Evolutionary conservation across 2,329 filamentous ascomycete species (phyloP).

Genomic region (Microsporum canis): DNA sequence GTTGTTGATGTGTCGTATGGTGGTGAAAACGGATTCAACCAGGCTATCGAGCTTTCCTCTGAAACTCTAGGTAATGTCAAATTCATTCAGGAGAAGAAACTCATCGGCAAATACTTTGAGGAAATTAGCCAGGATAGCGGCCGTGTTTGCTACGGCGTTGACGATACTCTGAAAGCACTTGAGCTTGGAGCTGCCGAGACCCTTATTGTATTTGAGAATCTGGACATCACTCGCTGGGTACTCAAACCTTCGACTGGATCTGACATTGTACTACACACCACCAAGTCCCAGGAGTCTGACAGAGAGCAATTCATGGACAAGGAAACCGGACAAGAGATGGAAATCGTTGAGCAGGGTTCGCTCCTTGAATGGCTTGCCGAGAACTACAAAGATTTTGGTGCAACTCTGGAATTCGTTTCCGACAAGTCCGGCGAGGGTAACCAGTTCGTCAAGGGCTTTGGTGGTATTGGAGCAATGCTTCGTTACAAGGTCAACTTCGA

Average conservation of each 20-base stretch:
- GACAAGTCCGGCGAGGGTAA: slow-evolving; percentile 97
- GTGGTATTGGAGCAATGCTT: slow-evolving; percentile 92
- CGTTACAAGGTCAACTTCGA: slow-evolving; percentile 99
- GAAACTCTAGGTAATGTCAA: slow-evolving; percentile 99
- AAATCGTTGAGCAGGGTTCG: slow-evolving; percentile 71
- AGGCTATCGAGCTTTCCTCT: slow-evolving; percentile 88
- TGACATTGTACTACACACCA: slow-evolving; percentile 73
- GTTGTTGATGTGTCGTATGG: slow-evolving; percentile 98
- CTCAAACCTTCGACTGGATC: slow-evolving; percentile 66
- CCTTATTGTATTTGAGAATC: slow-evolving; percentile 92
- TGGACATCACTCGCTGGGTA: slow-evolving; percentile 85
- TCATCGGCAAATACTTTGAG: slow-evolving; percentile 97
- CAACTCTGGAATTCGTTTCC: slow-evolving; percentile 90
- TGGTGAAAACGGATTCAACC: slow-evolving; percentile 99
- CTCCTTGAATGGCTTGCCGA: slow-evolving; percentile 99
- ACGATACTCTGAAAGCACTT: slow-evolving; percentile 92
- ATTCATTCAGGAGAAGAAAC: slow-evolving; percentile 99
- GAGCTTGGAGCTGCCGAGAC: slow-evolving; percentile 92
- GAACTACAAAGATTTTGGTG: slow-evolving; percentile 96
- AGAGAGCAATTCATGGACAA: slow-evolving; percentile 88
- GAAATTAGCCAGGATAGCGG: slow-evolving; percentile 97
- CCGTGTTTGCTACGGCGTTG: slow-evolving; percentile 94
- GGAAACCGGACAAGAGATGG: slow-evolving; percentile 94
- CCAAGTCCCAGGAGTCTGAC: slow-evolving; percentile 69
- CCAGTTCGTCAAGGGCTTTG: slow-evolving; percentile 99